These are phyloP conservation scores for Fusarium phyllophilum DNA, from an alignment of 2,329 filamentous ascomycete species.

Conservation along the genomic window DNA sequence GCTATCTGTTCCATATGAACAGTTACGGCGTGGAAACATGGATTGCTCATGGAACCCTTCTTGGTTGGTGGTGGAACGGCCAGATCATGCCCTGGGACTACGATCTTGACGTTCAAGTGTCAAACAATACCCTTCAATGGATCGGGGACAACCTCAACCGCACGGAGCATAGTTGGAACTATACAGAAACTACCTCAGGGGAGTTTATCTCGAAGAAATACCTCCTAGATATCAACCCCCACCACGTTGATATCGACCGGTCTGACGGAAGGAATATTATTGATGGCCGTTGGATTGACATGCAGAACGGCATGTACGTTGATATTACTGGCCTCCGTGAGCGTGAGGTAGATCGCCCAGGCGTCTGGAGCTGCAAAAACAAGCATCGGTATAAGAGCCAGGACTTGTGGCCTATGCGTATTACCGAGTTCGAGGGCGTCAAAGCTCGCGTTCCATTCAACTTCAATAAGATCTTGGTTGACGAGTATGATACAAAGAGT, in stretches of 20 bases:
- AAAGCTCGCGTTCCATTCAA: constrained; percentile 74
- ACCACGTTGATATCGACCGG: constrained; percentile 67
- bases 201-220: constrained; percentile 62
- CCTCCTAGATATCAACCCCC: constrained; percentile 81
- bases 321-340: constrained; percentile 83
- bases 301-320: constrained; percentile 79
- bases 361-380: constrained; percentile 83
- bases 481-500: constrained; percentile 73
- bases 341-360: constrained; percentile 68
- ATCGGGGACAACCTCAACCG: constrained; percentile 75
- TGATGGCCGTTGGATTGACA: constrained; percentile 86
- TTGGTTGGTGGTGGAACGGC: constrained; percentile 92
- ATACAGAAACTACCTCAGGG: constrained; percentile 53
- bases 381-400: constrained; percentile 74
- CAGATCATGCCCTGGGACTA: constrained; percentile 85
- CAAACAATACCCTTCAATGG: constrained; percentile 71
- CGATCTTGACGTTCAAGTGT: constrained; percentile 85
- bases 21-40: constrained; percentile 79
- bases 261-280: constrained; percentile 82
- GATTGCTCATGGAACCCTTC: constrained; percentile 84
- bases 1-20: constrained; percentile 76
- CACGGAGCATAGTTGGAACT: constrained; percentile 69
- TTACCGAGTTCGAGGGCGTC: constrained; percentile 79
- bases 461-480: constrained; percentile 71
- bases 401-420: constrained; percentile 81